Evolutionary conservation across 164 flowering plant species (phyloP).

Genomic region (Nymphaea thermarum): DNA sequence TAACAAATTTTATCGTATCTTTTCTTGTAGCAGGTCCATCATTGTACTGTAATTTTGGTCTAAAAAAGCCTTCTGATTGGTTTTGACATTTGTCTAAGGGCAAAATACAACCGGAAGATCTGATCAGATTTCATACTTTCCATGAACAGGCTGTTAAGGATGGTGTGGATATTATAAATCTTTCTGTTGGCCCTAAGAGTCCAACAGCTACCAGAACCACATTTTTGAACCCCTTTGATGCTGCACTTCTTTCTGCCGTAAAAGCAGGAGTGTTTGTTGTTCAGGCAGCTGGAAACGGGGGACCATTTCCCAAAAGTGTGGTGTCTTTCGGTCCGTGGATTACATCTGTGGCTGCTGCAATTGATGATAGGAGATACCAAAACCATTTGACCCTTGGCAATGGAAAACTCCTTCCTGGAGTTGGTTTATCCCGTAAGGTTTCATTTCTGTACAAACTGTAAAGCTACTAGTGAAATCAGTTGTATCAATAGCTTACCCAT

Average conservation of each 20-base stretch:
- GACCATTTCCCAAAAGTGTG: constrained; percentile 87
- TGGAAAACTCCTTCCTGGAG: constrained; percentile 74
- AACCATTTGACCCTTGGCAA: constrained; percentile 82
- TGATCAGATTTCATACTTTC: constrained; percentile 2
- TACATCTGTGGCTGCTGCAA: constrained; percentile 89
- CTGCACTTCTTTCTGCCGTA: constrained; percentile 83
- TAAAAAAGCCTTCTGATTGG: no score
- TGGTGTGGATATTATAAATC: constrained; percentile 96
- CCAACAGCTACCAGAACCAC: constrained; percentile 82
- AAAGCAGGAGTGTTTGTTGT: constrained; percentile 98
- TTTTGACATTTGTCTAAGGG: no score
- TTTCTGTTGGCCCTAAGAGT: constrained; percentile 92
- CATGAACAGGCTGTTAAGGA: constrained; percentile 86
- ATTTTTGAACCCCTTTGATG: constrained; percentile 88
- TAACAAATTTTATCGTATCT: no score
- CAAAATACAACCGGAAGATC: no score
- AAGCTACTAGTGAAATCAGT: no score
- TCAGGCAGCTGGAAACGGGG: constrained; percentile 99
- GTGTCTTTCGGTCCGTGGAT: constrained; percentile 99
- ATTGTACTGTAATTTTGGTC: no score
- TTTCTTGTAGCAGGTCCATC: no score
- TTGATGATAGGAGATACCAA: constrained; percentile 91
- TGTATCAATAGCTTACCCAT: no score
- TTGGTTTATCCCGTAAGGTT: constrained; percentile 87
- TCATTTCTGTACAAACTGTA: background rate